Base-by-base conservation (phyloP, 1,284 basidiomycete genomes). In the Omphalotus olearius region DNA sequence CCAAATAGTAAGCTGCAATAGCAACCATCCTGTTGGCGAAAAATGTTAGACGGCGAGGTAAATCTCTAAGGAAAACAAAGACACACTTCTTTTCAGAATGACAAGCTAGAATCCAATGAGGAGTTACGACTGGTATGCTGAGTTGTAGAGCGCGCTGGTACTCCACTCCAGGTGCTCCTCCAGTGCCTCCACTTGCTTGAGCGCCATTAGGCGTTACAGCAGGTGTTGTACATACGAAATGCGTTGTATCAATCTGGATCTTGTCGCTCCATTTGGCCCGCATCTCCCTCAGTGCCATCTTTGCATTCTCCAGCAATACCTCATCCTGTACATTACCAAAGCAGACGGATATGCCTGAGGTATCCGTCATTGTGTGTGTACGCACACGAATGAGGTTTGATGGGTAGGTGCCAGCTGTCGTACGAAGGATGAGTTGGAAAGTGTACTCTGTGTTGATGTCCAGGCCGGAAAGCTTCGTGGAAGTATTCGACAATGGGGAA, bases 191-290 rank as follows among this genome's bases (percentile, higher is more conserved):
- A 3, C 75, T 71, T 0, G 74, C 75, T 51, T 78, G 76, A 2
- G 85, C 82, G 2, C 83, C 85, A 5, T 68, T 61, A 0, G 84
- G 80, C 0, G 82, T 82, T 11, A 80, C 76, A 1, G 86, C 83
- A 1, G 93, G 89, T 0, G 89, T 92, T 2, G 92, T 95, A 64
- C 93, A 96, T 35, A 97, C 93, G 60, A 96, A 97, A 67, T 98
- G 94, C 0, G 93, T 96, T 4, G 94, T 97, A 63, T 97, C 94
- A 53, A 98, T 94, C 70, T 95, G 91, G 23, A 99, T 94, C 60
- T 85, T 87, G 58, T 95, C 89, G 59, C 86, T 91, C 83, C 88
- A 93, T 57, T 88, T 87, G 0, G 91, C 94, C 18, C 78, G 79
- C 85, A 98, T 95, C 59, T 90, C 85, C 41, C 76, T 64, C 47